Conservation (phyloP, 805 yeast species). For the Saccharomycopsis sp. region DNA sequence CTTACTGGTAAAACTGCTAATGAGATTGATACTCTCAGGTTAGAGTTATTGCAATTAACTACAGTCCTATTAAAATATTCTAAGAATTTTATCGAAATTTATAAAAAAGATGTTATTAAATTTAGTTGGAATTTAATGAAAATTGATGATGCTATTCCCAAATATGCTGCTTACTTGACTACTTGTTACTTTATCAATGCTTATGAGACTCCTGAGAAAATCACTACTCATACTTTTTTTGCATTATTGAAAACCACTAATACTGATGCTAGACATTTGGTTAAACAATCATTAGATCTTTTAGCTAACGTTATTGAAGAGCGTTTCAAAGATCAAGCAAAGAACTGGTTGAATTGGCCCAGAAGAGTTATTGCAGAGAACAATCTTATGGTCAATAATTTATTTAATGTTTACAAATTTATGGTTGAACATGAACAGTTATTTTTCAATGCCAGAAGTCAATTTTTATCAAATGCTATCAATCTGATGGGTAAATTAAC, state of each 20-base stretch:
- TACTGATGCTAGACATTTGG: constrained; percentile 72
- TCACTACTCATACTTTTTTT: constrained; percentile 87
- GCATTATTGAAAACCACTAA: constrained; percentile 80
- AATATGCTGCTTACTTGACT: constrained; percentile 86
- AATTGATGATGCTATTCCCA: constrained; percentile 77
- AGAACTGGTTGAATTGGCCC: constrained; percentile 98
- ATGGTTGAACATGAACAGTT: constrained; percentile 77
- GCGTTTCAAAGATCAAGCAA: constrained; percentile 45
- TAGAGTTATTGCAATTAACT: constrained; percentile 73
- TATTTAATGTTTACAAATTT: constrained; percentile 85
- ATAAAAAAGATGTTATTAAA: constrained; percentile 74
- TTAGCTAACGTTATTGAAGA: constrained; percentile 79
- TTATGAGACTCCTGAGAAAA: constrained; percentile 79
- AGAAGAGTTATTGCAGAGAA: constrained; percentile 89
- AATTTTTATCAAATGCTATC: constrained; percentile 79
- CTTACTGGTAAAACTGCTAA: constrained; percentile 50
- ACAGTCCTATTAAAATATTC: constrained; percentile 64
- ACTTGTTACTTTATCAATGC: constrained; percentile 79
- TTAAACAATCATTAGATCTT: constrained; percentile 76
- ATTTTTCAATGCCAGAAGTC: constrained; percentile 82
- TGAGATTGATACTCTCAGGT: constrained; percentile 59
- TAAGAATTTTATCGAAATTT: constrained; percentile 47
- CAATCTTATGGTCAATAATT: constrained; percentile 46
- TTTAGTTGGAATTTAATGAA: constrained; percentile 92
- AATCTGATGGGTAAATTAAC: constrained; percentile 88